Evolutionary conservation across 2,329 filamentous ascomycete species (phyloP).

Genomic region (Leptographium wingfieldii): DNA sequence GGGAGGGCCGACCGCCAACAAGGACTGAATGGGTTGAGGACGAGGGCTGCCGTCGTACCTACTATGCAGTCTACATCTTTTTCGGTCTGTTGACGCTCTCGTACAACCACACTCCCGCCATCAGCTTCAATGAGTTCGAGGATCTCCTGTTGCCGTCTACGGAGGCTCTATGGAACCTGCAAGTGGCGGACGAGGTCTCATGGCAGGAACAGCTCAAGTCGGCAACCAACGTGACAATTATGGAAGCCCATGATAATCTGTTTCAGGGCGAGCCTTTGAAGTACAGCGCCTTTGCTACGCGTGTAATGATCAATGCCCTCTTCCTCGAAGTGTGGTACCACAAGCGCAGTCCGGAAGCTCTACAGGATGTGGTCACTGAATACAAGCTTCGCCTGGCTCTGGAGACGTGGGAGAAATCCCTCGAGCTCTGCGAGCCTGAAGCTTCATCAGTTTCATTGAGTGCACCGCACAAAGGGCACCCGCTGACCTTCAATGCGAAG

Average conservation of each 20-base stretch:
- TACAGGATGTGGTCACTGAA: conserved; percentile 95
- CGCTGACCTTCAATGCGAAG: conserved; percentile 95
- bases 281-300: conserved; percentile 93
- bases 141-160: conserved; percentile 84
- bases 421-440: conserved; percentile 88
- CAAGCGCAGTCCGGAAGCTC: conserved; percentile 92
- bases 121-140: conserved; percentile 97
- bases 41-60: conserved; percentile 89
- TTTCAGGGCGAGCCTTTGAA: conserved; percentile 85
- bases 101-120: conserved; percentile 95
- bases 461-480: conserved; percentile 90
- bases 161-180: conserved; percentile 86
- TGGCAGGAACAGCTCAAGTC: conserved; percentile 70
- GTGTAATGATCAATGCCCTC: conserved; percentile 96
- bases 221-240: conserved; percentile 70
- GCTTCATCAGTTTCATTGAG: conserved; percentile 77
- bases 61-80: conserved; percentile 98
- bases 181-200: conserved; percentile 61
- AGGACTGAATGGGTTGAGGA: conserved; percentile 93
- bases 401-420: conserved; percentile 97
- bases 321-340: conserved; percentile 99
- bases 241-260: conserved; percentile 85
- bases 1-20: conserved; percentile 60
- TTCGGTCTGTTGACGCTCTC: conserved; percentile 90
- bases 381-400: conserved; percentile 93